Base-by-base conservation (phyloP, 2,329 filamentous ascomycete species). In the Colletotrichum sp. region DNA sequence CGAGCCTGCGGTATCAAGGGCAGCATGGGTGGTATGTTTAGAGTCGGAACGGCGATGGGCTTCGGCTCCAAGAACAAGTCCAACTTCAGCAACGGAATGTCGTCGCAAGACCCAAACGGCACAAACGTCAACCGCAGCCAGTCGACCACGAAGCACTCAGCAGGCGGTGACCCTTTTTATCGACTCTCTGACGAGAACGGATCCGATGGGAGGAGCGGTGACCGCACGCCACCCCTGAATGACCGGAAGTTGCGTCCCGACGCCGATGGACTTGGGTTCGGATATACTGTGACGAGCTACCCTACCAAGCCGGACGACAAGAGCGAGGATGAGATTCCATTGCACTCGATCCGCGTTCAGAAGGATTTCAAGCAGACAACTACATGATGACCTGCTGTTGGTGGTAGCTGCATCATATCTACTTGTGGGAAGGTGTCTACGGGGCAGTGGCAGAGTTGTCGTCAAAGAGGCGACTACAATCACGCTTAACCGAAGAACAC, bases 1-100 rank as follows among this genome's bases (percentile, higher is more conserved):
- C 83, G 85, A 7, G 83, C 81, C 4, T 77, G 88, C 13, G 85
- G 87, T n/a, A 83, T 88, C 22, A 88, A 87, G 73, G 78, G 81
- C 12, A 63, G 80, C 8, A 77, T 75, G 32, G 82, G 83, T n/a
- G 83, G 83, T 66, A 83, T 85, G 61, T 80, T 82, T 27, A 77
- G 77, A 62, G 57, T 39, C 62, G 36, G 71, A 15, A 77, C 77
- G 13, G 77, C 74, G 13, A 71, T 79, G 16, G 80, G 80, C 2
- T 79, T 80, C 44, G 78, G 80, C 11, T 82, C 81, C 57, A 81
- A 79, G 25, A 79, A 73, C 16, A 77, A 77, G 8, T 76, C 71
- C 62, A 76, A 77, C 75, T 71, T 79, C 70, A 29, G 77, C 76
- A 52, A 78, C 76, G 32, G 69, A 69, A 22, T 78, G 68, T 55